phyloP scores from a whole-genome alignment of 352 stramenopile genomes.

The Phytophthora melonis region DNA sequence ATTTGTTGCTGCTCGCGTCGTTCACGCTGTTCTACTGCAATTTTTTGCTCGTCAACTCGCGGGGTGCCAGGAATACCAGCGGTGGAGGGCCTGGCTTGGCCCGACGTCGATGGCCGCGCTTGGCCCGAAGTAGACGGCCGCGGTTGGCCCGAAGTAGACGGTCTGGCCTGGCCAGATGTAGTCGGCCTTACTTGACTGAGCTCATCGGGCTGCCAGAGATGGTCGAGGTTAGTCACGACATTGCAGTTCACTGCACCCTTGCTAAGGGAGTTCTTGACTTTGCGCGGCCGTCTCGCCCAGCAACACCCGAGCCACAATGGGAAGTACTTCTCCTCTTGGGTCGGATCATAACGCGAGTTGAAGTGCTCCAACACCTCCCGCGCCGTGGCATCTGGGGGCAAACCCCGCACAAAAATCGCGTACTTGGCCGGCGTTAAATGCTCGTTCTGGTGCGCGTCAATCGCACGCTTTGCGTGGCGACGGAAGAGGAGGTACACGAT shows the following conservation, averaged over 20 bases:
- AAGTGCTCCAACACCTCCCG: constrained; percentile 82
- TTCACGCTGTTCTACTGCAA: background rate
- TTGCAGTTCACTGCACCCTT: constrained; percentile 52
- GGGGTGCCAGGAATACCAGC: background rate
- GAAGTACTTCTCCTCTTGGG: constrained; percentile 66
- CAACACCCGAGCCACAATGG: constrained; percentile 74
- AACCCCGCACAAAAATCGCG: constrained; percentile 74
- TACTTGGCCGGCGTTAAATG: constrained; percentile 88
- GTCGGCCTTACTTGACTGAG: background rate
- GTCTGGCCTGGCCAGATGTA: background rate
- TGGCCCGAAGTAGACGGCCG: background rate
- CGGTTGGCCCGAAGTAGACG: background rate
- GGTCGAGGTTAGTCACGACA: constrained; percentile 73
- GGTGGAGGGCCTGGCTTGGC: background rate
- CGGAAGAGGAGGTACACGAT: constrained; percentile 72
- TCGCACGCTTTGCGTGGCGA: constrained; percentile 48
- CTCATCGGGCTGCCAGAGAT: constrained; percentile 49
- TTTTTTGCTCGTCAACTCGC: constrained; percentile 1
- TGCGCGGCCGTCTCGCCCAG: constrained; percentile 58
- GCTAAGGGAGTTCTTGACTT: constrained; percentile 57
- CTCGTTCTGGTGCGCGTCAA: constrained; percentile 76
- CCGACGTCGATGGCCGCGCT: background rate
- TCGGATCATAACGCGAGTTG: constrained; percentile 76
- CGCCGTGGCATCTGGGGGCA: constrained; percentile 72
- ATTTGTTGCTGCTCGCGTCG: constrained; percentile 40